Evolutionary conservation across 768 basidiomycete genomes (phyloP), one percentile per base, ranked within the genome.

Genomic region (Hortiboletus flavorubellus): DNA sequence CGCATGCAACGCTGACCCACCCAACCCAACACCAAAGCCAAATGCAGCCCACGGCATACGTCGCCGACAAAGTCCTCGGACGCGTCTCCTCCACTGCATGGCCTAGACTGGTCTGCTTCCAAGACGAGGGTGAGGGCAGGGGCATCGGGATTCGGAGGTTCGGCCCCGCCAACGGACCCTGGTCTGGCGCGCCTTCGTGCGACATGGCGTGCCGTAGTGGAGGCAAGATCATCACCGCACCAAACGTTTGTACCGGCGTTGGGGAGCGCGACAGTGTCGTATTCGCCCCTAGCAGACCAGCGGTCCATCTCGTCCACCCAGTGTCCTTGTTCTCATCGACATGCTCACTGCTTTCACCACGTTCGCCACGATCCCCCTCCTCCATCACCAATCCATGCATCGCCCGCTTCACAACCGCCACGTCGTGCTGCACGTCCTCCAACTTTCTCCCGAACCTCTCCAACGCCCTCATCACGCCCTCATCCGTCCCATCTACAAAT

Each of bases 381-480:
- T 7, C 12, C 42, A 53, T 35, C n/a, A 51, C 30, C 16, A 60
- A 68, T 46, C 81, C 82, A 58, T 88, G 78, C 33, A 85, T 59
- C 0, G 77, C 77, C 12, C 75, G 75, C 67, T 91, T 90, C 55
- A 92, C 71, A 7, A 77, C 76, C 0, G 85, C 86, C 42, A 91
- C 83, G 65, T 93, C 91, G 56, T 91, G 87, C 56, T 88, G 77
- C 18, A 91, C 77, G 61, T 91, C 86, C 21, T 80, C 85, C 54
- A 91, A 67, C 68, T 91, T 92, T 40, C 73, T 73, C 46, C 65
- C 62, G 58, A 91, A 84, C 35, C 63, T 73, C 23, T 74, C 75
- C 48, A 69, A 59, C 0, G 84, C 80, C 42, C 75, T 80, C 9
- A 33, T 37, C 12, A 66, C 59, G 1, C 58, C 46, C 8, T 54